A percentile compares a stretch with the other conserved stretches of the same genome.
These are phyloP conservation scores for Nitzschia palea DNA, from an alignment of 108 stramenopile species.

Conservation along the genomic window DNA sequence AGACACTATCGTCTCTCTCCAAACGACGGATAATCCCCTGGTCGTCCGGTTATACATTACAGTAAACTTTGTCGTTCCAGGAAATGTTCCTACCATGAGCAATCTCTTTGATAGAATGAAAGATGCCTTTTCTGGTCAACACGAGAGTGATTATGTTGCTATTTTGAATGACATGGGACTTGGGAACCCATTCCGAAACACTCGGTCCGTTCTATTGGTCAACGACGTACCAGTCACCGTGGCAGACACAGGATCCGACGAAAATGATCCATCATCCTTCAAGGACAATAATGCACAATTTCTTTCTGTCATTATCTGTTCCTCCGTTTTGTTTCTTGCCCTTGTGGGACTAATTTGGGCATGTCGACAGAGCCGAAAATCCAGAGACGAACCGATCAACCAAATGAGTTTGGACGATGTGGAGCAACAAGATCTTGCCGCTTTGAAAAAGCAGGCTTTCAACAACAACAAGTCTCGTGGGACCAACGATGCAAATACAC, in stretches of 20 bases:
- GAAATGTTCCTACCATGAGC: constrained; percentile 30
- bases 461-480: background rate
- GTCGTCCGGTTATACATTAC: constrained; percentile 19
- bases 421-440: background rate
- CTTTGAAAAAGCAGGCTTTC: background rate
- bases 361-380: background rate
- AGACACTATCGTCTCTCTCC: constrained; percentile 1
- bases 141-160: background rate
- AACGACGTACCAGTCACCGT: constrained; percentile 10
- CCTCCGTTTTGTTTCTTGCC: background rate
- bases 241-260: constrained; percentile 3
- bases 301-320: background rate
- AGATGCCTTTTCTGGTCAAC: constrained; percentile 6
- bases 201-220: constrained; percentile 1
- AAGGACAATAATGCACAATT: background rate
- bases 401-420: background rate
- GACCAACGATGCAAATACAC: background rate
- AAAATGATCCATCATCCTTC: background rate
- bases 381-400: background rate
- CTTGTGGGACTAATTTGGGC: background rate
- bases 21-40: constrained; percentile 14
- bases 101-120: constrained; percentile 3
- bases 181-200: constrained; percentile 26
- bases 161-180: constrained; percentile 19
- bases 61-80: constrained; percentile 17